Base-by-base conservation (phyloP, 1,284 basidiomycete genomes). In the Ustilago cynodontis region DNA sequence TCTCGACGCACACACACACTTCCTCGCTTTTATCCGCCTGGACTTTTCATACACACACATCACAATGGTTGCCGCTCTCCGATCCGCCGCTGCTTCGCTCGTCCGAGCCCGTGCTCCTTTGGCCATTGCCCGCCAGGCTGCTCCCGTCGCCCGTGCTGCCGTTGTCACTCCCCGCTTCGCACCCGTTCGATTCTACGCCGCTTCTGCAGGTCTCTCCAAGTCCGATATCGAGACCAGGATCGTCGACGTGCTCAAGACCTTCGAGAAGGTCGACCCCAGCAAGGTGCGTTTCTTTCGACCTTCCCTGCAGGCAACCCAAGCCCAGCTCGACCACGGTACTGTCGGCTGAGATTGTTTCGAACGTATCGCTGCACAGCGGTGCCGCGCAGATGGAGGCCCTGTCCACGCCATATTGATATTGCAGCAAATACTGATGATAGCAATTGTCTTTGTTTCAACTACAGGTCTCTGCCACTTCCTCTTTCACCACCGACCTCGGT, bases 221-320 rank as follows among this genome's bases (percentile, higher is more conserved):
- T 91, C 92, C 51, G 89, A 90, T 84, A 94, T 99, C 85, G 90
- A 93, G 85, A 86, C 89, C 81, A 91, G 97, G 82, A 90, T 99
- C 60, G 86, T 95, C 74, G 92, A 95, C 69, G 93, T 98, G 57
- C 88, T 99, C 86, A 93, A 94, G 88, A 91, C 92, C 31, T 98
- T 98, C 86, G 97, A 99, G 87, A 98, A 98, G 88, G 93, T 98
- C 62, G 91, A 97, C 87, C 88, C 88, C 22, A 87, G 88, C 68
- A 97, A 98, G 90, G 80, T 77, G 60, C 63, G 77, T 71, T 61
- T 20, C 29, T 45, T 31, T 20, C 22, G 14, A 49, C 47, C 47
- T 49, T 26, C 28, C 24, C 10, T 5, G 20, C 14, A 16, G 47
- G 24, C 47, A 49, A 4, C 28, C 47, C 47, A 26, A n/a, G n/a